Base-by-base conservation (phyloP, 495 filamentous ascomycete species). In the Astrothelium macrocarpum region DNA sequence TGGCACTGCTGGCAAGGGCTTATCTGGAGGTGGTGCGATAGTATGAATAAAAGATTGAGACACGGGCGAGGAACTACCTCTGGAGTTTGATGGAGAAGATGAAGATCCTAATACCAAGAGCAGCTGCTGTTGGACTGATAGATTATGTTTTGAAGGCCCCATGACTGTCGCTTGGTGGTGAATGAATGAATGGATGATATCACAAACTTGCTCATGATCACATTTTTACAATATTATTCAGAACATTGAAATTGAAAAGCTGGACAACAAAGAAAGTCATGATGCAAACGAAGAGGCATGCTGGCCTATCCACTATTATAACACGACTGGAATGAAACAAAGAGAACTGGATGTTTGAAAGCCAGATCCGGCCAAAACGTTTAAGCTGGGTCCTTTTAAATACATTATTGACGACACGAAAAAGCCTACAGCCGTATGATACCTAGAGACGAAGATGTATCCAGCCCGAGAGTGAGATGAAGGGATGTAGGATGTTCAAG, bases 31-130 rank as follows among this genome's bases (percentile, higher is more conserved):
- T 39, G n/a, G 32, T 12, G 59, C 36, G 53, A 25, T 11, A 32
- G 16, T 42, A 64, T 20, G 9, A 20, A 2, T 16, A 56, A 56
- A 31, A 14, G 26, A 23, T n/a, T 59, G 46, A 9, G 65, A 64
- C 1, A 36, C 32, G 4, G 63, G 25, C 53, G 63, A 49, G 18
- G 60, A 65, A 4, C 20, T 20, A 36, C 39, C 34, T n/a, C 60
- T 64, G 1, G 64, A 56, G 0, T 42, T 26, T 12, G 62, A 61
- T 31, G 42, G 25, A 28, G 59, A 29, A 3, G 39, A 25, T 1
- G 60, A n/a, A 31, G 69, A 65, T 2, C 60, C 63, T 9, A 64
- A 64, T 34, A 67, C 64, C 2, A 71, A 63, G 1, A 67, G 64
- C 29, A 62, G 65, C 5, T 32, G 58, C 36, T 16, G 32, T 25